Evolutionary conservation across 306 rosid genomes (phyloP).

Genomic region (Prunus kanzakura): DNA sequence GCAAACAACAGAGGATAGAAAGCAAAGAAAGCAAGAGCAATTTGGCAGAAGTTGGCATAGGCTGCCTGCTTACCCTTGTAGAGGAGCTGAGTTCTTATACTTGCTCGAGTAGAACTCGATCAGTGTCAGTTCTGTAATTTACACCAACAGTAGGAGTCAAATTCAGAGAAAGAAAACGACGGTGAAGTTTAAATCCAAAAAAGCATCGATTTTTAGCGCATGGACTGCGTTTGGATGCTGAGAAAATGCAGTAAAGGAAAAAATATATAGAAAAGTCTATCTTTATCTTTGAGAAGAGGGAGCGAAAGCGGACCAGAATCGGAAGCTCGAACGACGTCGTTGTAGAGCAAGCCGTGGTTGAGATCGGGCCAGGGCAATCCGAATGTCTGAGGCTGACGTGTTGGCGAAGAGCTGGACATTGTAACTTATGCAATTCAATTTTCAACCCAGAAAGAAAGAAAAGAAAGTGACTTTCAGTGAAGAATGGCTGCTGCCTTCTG

Average conservation of each 20-base stretch:
- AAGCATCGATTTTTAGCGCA: neutral
- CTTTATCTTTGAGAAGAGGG: neutral
- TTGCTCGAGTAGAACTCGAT: slow-evolving; percentile 71
- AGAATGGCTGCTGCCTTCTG: neutral
- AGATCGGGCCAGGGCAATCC: slow-evolving; percentile 77
- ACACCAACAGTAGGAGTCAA: neutral
- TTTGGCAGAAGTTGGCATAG: neutral
- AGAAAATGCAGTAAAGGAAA: neutral
- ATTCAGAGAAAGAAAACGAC: neutral
- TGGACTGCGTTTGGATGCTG: neutral
- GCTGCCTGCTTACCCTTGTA: slow-evolving; percentile 57
- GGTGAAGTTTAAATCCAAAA: neutral
- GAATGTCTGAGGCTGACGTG: slow-evolving; percentile 17
- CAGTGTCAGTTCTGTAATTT: slow-evolving; percentile 49
- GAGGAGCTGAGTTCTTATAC: slow-evolving; percentile 77
- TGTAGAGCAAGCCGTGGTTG: slow-evolving; percentile 73
- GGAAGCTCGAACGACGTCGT: slow-evolving; percentile 68
- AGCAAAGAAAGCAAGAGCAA: neutral
- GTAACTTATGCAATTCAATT: neutral
- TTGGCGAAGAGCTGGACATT: slow-evolving; percentile 13
- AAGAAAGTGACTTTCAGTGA: neutral
- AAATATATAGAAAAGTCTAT: neutral
- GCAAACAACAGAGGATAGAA: neutral
- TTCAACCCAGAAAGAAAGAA: neutral
- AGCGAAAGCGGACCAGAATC: slow-evolving; percentile 48